Evolutionary conservation across 805 yeast genomes (phyloP).

Genomic region (Ogataea zsoltii): DNA sequence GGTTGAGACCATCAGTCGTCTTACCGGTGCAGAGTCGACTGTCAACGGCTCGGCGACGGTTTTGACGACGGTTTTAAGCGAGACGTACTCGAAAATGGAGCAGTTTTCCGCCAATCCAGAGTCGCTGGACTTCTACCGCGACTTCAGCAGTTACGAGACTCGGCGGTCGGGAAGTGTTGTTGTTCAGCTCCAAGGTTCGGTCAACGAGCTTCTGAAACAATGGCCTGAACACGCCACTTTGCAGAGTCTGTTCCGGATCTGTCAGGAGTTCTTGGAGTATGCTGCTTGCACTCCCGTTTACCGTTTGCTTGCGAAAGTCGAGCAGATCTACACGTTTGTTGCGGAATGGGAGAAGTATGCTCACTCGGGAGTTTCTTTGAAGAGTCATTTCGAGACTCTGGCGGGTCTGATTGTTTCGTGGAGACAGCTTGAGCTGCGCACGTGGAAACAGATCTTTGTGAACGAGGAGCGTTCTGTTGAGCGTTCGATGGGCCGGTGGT

Average conservation of each 20-base stretch:
- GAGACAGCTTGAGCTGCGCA: constrained; percentile 83
- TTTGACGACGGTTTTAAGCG: constrained; percentile 38
- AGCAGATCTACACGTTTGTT: constrained; percentile 78
- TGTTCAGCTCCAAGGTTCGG: constrained; percentile 44
- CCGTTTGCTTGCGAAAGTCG: constrained; percentile 74
- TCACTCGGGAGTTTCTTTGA: constrained; percentile 69
- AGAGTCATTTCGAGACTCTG: constrained; percentile 52
- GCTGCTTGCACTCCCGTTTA: constrained; percentile 75
- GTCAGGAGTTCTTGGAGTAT: constrained; percentile 63
- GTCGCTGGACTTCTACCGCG: constrained; percentile 63
- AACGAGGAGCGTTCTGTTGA: constrained; percentile 56
- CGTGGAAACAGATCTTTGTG: constrained; percentile 78
- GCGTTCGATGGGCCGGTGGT: constrained; percentile 71
- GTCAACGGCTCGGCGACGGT: constrained; percentile 30
- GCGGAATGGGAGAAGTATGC: constrained; percentile 96
- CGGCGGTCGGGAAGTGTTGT: constrained; percentile 55
- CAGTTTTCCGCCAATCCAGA: constrained; percentile 11
- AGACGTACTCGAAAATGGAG: constrained; percentile 36
- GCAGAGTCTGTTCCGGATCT: constrained; percentile 60
- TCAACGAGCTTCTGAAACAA: constrained; percentile 49
- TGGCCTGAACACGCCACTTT: constrained; percentile 98
- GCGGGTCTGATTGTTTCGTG: constrained; percentile 79
- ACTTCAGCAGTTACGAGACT: constrained; percentile 59
- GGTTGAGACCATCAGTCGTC: constrained; percentile 29
- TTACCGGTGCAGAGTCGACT: constrained; percentile 24